A percentile compares a stretch with the other conserved stretches of the same genome.
Conservation (phyloP, 225 moss, liverwort and hornwort species). For the Physcomitrium patens region DNA sequence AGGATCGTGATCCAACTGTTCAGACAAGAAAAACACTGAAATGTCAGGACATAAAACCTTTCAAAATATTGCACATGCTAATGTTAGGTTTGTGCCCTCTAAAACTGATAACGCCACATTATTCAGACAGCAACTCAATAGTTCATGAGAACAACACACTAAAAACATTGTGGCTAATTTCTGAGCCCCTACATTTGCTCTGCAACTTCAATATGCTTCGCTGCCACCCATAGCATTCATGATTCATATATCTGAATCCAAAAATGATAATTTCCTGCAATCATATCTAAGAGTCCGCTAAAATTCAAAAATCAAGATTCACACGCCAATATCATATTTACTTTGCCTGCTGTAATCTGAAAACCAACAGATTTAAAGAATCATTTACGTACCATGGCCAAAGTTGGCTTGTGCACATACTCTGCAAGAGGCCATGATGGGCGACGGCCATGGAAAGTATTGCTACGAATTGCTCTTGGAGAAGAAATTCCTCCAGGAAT, state of each 20-base stretch:
- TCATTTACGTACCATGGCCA: slow-evolving; percentile 72
- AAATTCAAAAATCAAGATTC: slow-evolving; percentile 2
- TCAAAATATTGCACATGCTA: not conserved
- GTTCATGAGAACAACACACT: too few species aligned
- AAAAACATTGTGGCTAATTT: too few species aligned
- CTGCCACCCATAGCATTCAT: slow-evolving; percentile 3
- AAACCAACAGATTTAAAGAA: slow-evolving; percentile 10
- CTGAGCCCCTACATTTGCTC: too few species aligned
- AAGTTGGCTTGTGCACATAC: slow-evolving; percentile 88
- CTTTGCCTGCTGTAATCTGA: not conserved
- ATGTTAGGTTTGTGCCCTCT: not conserved
- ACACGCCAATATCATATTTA: not conserved
- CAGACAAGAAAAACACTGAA: not conserved
- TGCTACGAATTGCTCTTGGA: slow-evolving; percentile 50
- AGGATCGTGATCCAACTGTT: slow-evolving; percentile 87
- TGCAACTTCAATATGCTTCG: not conserved
- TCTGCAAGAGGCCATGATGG: slow-evolving; percentile 97
- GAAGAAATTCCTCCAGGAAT: slow-evolving; percentile 45
- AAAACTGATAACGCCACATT: not conserved
- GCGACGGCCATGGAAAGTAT: slow-evolving; percentile 76
- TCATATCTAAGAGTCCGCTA: not conserved
- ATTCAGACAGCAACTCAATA: too few species aligned
- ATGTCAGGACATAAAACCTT: slow-evolving; percentile 6
- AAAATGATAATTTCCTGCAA: slow-evolving; percentile 16
- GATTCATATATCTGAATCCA: slow-evolving; percentile 19